Conservation (phyloP, 2,329 filamentous ascomycete species). For the Hypomyces rosellus region DNA sequence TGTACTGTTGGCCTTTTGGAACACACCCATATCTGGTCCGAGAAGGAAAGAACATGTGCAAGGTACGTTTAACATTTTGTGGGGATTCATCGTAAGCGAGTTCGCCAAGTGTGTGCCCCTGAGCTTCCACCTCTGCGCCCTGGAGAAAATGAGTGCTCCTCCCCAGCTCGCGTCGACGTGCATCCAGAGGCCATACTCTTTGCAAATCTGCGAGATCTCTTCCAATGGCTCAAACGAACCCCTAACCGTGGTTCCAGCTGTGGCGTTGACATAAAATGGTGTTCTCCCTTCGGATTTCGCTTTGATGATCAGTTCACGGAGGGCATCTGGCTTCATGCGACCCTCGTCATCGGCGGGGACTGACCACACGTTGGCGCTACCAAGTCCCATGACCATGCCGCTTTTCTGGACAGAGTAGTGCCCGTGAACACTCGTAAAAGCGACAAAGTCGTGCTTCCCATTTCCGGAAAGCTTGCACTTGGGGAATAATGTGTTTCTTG, state of each 20-base stretch:
- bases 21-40: slow-evolving; percentile 65
- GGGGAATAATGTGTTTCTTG: slow-evolving; percentile 79
- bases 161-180: slow-evolving; percentile 94
- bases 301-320: slow-evolving; percentile 56
- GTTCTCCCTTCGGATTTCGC: slow-evolving; percentile 64
- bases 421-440: slow-evolving; percentile 85
- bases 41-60: slow-evolving; percentile 88
- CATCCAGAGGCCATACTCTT: slow-evolving; percentile 72
- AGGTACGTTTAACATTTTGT: slow-evolving; percentile 94
- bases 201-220: slow-evolving; percentile 64
- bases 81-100: slow-evolving; percentile 82
- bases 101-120: slow-evolving; percentile 68
- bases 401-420: slow-evolving; percentile 96
- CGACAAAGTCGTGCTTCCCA: slow-evolving; percentile 56
- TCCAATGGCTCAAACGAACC: slow-evolving; percentile 81
- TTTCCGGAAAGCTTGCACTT: slow-evolving; percentile 70
- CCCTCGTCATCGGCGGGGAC: slow-evolving; percentile 70
- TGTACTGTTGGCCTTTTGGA: slow-evolving; percentile 79
- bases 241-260: slow-evolving; percentile 87
- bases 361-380: slow-evolving; percentile 62
- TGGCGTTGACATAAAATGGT: slow-evolving; percentile 92
- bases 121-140: slow-evolving; percentile 57
- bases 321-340: slow-evolving; percentile 61
- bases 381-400: slow-evolving; percentile 83
- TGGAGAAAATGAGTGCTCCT: slow-evolving; percentile 71